Base-by-base conservation (phyloP, 2,329 filamentous ascomycete genomes). In the Botrytis fragariae region DNA sequence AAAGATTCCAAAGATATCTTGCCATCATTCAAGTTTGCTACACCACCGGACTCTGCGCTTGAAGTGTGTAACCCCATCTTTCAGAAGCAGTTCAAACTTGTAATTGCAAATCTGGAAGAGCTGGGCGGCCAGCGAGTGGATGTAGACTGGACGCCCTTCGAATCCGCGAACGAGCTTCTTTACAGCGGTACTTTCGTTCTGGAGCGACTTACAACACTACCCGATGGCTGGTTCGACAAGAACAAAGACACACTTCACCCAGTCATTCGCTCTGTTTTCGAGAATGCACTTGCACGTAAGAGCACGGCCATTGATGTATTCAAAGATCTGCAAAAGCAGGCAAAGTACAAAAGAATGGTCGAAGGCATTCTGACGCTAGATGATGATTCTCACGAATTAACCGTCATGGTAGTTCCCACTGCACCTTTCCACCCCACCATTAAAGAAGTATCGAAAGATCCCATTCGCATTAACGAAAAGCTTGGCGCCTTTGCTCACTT, bases 161-260 rank as follows among this genome's bases (percentile, higher is more conserved):
- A 85, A 63, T 83, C 82, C 60, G 86, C 84, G 0, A 86, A 84
- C 16, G 81, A 85, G 69, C 81, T 89, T 7, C 81, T 89, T 5
- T 89, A 89, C 78, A 83, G 85, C 57, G 84, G 86, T 7, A 84
- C 86, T 0, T 84, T 88, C 72, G 85, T 89, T 2, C 83, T 83
- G 4, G 86, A 89, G 77, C 82, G 87, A 29, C 81, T 88, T 9
- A 86, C 78, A 82, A 79, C 78, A 18, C 73, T 80, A 14, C 78
- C 79, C 0, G 86, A 86, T 69, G 78, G 78, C 0, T 79, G 86
- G 14, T 77, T 81, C 44, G 80, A 84, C 3, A 79, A 85, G 37
- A 84, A 88, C 76, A 89, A 87, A 79, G 76, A 80, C 1, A 79
- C 82, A 2, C 80, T 88, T 20, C 85, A 88, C 75, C 86, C 87